A percentile compares a stretch with the other conserved stretches of the same genome.
Evolutionary conservation across 257 asterid species (phyloP).

Genomic region (Leonotis leonurus): DNA sequence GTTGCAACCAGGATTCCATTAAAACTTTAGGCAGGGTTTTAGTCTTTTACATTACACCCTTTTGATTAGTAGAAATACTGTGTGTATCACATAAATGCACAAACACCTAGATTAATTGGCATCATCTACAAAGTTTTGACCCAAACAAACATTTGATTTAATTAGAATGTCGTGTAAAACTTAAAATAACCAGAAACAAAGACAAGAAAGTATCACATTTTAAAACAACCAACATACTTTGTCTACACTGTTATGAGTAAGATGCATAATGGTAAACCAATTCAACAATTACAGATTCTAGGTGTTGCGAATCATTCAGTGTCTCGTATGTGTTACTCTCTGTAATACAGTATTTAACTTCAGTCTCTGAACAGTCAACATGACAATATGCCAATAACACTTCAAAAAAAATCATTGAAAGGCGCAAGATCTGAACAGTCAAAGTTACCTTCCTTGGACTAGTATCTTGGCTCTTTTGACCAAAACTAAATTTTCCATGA

Average conservation of each 20-base stretch:
- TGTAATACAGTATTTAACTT: background rate
- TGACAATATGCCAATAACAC: background rate
- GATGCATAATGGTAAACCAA: background rate
- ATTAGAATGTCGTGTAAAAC: background rate
- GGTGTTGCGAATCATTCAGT: background rate
- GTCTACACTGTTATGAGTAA: conserved; percentile 7
- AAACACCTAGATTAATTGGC: background rate
- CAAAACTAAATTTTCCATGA: conserved; percentile 42
- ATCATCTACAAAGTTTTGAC: background rate
- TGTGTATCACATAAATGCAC: background rate
- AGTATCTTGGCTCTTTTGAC: conserved; percentile 45
- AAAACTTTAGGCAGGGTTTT: background rate
- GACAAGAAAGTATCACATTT: background rate
- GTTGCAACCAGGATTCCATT: conserved; percentile 13
- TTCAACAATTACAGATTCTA: conserved; percentile 1
- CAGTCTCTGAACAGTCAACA: background rate
- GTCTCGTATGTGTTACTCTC: background rate
- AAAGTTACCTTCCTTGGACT: conserved; percentile 58
- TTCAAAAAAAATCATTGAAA: background rate
- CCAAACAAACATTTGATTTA: background rate
- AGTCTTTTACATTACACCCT: background rate
- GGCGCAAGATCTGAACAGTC: background rate
- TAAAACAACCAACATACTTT: background rate
- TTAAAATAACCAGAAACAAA: background rate
- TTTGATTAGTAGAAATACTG: background rate